Percentiles rank a stretch among this genome's conserved stretches.
These are phyloP conservation scores for Saccharomycopsis sp. DNA, from an alignment of 805 yeast species.

Conservation along the genomic window DNA sequence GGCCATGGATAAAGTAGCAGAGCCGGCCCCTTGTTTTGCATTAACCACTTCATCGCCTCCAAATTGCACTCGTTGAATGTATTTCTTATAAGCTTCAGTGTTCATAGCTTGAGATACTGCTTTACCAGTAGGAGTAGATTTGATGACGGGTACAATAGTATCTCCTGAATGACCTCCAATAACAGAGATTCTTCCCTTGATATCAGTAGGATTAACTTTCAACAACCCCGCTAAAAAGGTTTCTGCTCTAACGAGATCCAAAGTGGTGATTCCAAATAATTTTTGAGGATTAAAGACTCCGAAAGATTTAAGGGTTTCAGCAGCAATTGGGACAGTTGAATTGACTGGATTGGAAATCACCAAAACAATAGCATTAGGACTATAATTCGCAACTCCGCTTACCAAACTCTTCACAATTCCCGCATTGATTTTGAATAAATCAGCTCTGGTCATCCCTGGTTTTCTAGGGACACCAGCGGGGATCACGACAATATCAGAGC, in stretches of 20 bases:
- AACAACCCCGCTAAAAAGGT: slow-evolving; percentile 38
- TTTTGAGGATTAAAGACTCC: slow-evolving; percentile 59
- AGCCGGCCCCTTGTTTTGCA: slow-evolving; percentile 77
- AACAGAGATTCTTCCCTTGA: slow-evolving; percentile 42
- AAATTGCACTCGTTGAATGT: slow-evolving; percentile 68
- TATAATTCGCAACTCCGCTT: slow-evolving; percentile 50
- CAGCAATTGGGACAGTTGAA: slow-evolving; percentile 76
- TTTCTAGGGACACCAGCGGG: slow-evolving; percentile 88
- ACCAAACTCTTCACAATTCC: slow-evolving; percentile 71
- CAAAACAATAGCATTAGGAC: slow-evolving; percentile 56
- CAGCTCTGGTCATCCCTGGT: slow-evolving; percentile 86
- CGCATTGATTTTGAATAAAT: slow-evolving; percentile 74
- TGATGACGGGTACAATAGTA: slow-evolving; percentile 68
- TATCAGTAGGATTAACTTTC: slow-evolving; percentile 4
- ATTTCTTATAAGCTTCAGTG: slow-evolving; percentile 37
- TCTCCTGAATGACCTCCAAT: slow-evolving; percentile 84
- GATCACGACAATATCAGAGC: slow-evolving; percentile 76
- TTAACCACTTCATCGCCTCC: slow-evolving; percentile 87
- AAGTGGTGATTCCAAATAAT: slow-evolving; percentile 75
- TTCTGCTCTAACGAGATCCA: slow-evolving; percentile 70
- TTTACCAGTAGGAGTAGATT: slow-evolving; percentile 33
- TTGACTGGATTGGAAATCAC: slow-evolving; percentile 77
- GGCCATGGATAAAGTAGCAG: slow-evolving; percentile 81
- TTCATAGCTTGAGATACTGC: slow-evolving; percentile 30
- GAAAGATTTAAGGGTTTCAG: slow-evolving; percentile 61